Conservation (phyloP, 306 rosid species). For the Dryas octopetala region DNA sequence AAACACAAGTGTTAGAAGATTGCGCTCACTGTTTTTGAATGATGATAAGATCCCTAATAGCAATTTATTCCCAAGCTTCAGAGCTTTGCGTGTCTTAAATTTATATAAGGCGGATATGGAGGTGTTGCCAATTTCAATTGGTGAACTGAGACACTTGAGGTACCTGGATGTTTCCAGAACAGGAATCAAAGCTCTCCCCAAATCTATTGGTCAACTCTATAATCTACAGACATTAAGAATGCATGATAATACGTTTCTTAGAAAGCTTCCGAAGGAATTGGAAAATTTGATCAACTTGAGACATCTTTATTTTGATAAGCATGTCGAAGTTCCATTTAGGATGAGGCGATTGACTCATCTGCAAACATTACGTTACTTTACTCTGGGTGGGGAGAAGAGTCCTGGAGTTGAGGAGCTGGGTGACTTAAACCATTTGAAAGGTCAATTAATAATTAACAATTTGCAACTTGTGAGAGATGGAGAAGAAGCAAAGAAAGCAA, state of each 20-base stretch:
- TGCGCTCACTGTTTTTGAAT: too few species aligned
- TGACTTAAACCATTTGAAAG: not conserved
- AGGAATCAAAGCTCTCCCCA: not conserved
- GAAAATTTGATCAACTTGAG: not conserved
- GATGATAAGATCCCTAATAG: not conserved
- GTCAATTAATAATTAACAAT: too few species aligned
- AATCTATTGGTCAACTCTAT: not conserved
- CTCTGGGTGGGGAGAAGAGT: too few species aligned
- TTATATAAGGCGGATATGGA: not conserved
- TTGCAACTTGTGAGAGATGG: not conserved
- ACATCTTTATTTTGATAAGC: not conserved
- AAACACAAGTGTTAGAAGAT: not conserved
- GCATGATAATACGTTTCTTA: not conserved
- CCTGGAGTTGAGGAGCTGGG: not conserved
- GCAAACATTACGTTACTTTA: not conserved
- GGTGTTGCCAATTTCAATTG: slow-evolving; percentile 13
- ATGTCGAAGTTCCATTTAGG: not conserved
- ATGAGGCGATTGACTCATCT: too few species aligned
- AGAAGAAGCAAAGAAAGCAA: not conserved
- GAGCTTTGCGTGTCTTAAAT: slow-evolving; percentile 8
- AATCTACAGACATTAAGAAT: not conserved
- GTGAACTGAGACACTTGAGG: not conserved
- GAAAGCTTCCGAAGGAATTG: not conserved
- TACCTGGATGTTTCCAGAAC: slow-evolving; percentile 16
- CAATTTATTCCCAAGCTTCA: not conserved